These are phyloP conservation scores for Kockovaella imperatae DNA, from an alignment of 768 basidiomycete species.

Conservation along the genomic window DNA sequence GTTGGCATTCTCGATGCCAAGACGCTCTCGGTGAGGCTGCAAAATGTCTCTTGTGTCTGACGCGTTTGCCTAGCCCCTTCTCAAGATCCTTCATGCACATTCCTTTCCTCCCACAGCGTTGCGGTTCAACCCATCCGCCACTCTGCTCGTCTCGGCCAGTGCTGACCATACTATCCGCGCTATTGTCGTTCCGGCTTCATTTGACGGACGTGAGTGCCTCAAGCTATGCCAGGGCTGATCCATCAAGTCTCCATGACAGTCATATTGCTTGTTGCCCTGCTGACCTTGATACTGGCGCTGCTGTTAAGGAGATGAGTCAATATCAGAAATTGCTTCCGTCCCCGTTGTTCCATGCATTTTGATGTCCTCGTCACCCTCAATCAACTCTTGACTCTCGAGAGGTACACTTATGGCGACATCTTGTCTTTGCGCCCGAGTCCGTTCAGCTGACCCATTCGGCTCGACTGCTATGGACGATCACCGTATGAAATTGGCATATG, in stretches of 20 bases:
- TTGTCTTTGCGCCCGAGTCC: too few relatives aligned
- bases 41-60: not conserved
- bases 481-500: too few relatives aligned
- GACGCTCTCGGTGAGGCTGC: conserved; percentile 60
- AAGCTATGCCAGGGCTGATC: conserved; percentile 1
- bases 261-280: conserved; percentile 16
- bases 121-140: conserved; percentile 74
- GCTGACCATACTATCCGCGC: conserved; percentile 81
- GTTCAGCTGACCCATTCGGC: too few relatives aligned
- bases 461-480: too few relatives aligned
- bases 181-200: conserved; percentile 57
- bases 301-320: conserved; percentile 6
- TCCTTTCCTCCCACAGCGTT: conserved; percentile 88
- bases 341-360: too few relatives aligned
- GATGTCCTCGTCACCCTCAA: too few relatives aligned
- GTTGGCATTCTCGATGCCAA: conserved; percentile 74
- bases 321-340: too few relatives aligned
- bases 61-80: conserved; percentile 57
- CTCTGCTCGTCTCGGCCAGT: conserved; percentile 77
- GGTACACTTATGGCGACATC: too few relatives aligned
- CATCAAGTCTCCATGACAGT: conserved; percentile 9
- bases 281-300: conserved; percentile 12
- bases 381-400: too few relatives aligned
- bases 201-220: conserved; percentile 39
- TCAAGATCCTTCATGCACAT: conserved; percentile 85